Percentiles rank a stretch among this genome's conserved stretches.
Evolutionary conservation across 208 protist genomes (phyloP).

Genomic region (Wallacemonas sp.): DNA sequence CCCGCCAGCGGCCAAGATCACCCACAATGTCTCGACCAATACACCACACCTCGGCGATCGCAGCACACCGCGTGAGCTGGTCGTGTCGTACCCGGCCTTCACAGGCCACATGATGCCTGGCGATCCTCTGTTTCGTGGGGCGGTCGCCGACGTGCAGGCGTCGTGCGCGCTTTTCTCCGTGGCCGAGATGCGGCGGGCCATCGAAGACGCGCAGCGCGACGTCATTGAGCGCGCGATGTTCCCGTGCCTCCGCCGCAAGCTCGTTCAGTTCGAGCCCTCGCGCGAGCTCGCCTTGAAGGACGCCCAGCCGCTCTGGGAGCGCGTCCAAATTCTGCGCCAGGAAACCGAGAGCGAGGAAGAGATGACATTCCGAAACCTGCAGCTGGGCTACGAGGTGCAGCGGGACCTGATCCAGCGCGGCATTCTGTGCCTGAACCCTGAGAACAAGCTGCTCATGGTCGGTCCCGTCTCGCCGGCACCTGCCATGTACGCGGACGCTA

Average conservation of each 20-base stretch:
- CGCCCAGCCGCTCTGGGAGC: slow-evolving; percentile 63
- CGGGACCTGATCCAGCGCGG: slow-evolving; percentile 42
- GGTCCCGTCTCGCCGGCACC: slow-evolving; percentile 18
- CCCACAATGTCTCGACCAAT: neutral
- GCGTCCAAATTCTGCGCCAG: slow-evolving; percentile 50
- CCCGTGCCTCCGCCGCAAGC: slow-evolving; percentile 21
- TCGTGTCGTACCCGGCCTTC: neutral
- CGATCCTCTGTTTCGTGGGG: slow-evolving; percentile 17
- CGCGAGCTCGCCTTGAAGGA: slow-evolving; percentile 27
- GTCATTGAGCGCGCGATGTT: slow-evolving; percentile 36
- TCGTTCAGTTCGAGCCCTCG: slow-evolving; percentile 9
- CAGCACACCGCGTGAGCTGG: slow-evolving; percentile 2
- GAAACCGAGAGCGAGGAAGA: slow-evolving; percentile 78
- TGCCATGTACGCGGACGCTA: slow-evolving; percentile 33
- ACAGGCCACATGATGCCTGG: slow-evolving; percentile 12
- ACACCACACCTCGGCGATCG: neutral
- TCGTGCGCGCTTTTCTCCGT: slow-evolving; percentile 30
- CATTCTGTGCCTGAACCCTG: slow-evolving; percentile 30
- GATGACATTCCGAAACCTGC: slow-evolving; percentile 48
- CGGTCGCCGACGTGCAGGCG: slow-evolving; percentile 25
- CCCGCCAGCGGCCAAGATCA: neutral
- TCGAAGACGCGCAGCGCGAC: slow-evolving; percentile 43
- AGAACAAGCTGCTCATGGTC: slow-evolving; percentile 18
- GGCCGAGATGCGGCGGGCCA: slow-evolving; percentile 30
- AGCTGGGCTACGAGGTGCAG: slow-evolving; percentile 47